Percentiles rank a stretch among this genome's conserved stretches.
Evolutionary conservation across 2,329 filamentous ascomycete species (phyloP).

Genomic region (Cladosporium halotolerans): DNA sequence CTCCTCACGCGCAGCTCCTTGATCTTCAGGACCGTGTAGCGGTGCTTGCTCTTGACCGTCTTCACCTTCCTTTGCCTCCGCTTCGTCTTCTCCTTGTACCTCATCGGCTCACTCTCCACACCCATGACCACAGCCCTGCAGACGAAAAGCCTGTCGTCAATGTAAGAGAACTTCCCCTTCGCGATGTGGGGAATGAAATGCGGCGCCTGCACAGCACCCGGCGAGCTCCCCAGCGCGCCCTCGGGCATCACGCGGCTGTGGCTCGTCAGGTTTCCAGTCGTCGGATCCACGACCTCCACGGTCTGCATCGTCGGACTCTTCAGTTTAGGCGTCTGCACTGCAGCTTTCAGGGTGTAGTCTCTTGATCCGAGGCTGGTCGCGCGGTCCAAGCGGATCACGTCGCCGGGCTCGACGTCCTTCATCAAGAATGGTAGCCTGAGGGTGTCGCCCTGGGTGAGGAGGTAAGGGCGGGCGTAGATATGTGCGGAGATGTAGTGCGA

Average conservation of each 20-base stretch:
- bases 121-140: slow-evolving; percentile 82
- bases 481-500: slow-evolving; percentile 73
- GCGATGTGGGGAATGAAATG: slow-evolving; percentile 36
- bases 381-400: slow-evolving; percentile 80
- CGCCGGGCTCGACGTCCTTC: slow-evolving; percentile 57
- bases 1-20: slow-evolving; percentile 68
- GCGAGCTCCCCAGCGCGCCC: slow-evolving; percentile 23
- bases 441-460: slow-evolving; percentile 56
- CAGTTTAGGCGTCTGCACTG: slow-evolving; percentile 45
- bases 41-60: slow-evolving; percentile 81
- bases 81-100: slow-evolving; percentile 54
- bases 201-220: slow-evolving; percentile 20
- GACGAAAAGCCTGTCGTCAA: slow-evolving; percentile 78
- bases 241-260: slow-evolving; percentile 21
- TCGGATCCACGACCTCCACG: slow-evolving; percentile 10
- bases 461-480: slow-evolving; percentile 73
- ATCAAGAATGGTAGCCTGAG: slow-evolving; percentile 46
- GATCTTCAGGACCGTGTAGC: slow-evolving; percentile 78
- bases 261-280: slow-evolving; percentile 20
- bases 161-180: slow-evolving; percentile 43
- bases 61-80: slow-evolving; percentile 60
- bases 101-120: slow-evolving; percentile 63
- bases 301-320: slow-evolving; percentile 19
- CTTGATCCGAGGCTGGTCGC: slow-evolving; percentile 76
- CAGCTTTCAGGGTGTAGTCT: slow-evolving; percentile 79